Evolutionary conservation across 163 green algal species (phyloP).

Genomic region (Scenedesmus sp.): DNA sequence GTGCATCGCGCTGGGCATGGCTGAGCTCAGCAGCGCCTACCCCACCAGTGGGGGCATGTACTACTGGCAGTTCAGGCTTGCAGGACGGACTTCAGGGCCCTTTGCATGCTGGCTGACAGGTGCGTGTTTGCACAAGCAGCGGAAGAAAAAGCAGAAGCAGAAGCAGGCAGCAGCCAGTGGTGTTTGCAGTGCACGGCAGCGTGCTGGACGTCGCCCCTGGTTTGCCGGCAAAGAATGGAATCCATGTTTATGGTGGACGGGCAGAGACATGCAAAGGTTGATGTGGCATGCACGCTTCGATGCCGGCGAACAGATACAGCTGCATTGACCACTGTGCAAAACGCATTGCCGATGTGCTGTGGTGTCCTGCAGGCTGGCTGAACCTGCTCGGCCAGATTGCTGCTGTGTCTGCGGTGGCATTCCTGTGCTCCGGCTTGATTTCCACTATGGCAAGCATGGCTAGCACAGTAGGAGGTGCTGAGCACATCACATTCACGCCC

Average conservation of each 20-base stretch:
- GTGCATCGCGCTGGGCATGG: conserved; percentile 67
- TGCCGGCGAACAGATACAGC: not conserved
- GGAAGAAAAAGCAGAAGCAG: not conserved
- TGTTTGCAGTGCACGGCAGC: not conserved
- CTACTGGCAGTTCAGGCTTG: conserved; percentile 42
- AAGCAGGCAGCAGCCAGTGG: not conserved
- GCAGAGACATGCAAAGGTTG: not conserved
- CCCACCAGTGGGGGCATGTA: conserved; percentile 58
- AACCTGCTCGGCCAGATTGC: conserved; percentile 62
- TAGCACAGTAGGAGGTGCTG: not conserved
- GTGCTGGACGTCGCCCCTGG: too few relatives aligned
- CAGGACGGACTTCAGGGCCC: conserved; percentile 22
- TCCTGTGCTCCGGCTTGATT: conserved; percentile 29
- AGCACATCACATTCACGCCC: conserved; percentile 20
- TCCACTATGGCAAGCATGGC: conserved; percentile 40
- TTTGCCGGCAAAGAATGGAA: too few relatives aligned
- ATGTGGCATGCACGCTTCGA: not conserved
- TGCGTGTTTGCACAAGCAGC: not conserved
- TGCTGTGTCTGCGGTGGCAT: conserved; percentile 44
- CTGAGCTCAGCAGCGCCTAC: conserved; percentile 67
- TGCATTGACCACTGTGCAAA: not conserved
- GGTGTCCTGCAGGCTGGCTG: conserved; percentile 53
- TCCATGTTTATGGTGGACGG: not conserved
- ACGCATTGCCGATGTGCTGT: not conserved
- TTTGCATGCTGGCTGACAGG: conserved; percentile 56